Evolutionary conservation across 2,329 filamentous ascomycete genomes (phyloP).

Genomic region (Cercospora sp.): DNA sequence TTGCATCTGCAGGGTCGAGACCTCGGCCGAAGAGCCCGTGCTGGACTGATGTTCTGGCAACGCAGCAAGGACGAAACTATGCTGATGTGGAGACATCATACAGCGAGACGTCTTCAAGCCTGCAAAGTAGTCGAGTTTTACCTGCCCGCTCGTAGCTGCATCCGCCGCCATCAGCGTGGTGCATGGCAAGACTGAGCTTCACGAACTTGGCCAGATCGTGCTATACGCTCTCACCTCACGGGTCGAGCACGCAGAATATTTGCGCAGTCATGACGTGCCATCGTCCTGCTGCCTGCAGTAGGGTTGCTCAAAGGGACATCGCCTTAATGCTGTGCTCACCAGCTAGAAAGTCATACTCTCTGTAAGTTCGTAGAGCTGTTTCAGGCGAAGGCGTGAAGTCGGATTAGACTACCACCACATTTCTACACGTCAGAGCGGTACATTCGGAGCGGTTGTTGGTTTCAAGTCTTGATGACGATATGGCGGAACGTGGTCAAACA

Average conservation of each 20-base stretch:
- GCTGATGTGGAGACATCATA: neutral
- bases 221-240: neutral
- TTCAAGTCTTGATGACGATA: neutral
- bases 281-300: neutral
- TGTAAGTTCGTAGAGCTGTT: neutral
- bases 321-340: neutral
- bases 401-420: neutral
- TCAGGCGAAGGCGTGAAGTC: conserved; percentile 1
- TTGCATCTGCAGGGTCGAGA: neutral
- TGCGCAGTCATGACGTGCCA: neutral
- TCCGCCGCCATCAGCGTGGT: neutral
- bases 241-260: neutral
- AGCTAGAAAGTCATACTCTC: neutral
- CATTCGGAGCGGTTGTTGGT: neutral
- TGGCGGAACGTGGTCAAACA: conserved; percentile 12
- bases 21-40: neutral
- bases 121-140: neutral
- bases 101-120: neutral
- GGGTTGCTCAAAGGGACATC: neutral
- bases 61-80: neutral
- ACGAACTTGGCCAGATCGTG: neutral
- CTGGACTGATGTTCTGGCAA: neutral
- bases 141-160: neutral
- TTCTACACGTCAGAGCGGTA: neutral
- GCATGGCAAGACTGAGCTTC: neutral